Evolutionary conservation across 352 stramenopile genomes (phyloP), one percentile per base, ranked within the genome.

Genomic region (Peronosclerospora sorghi): DNA sequence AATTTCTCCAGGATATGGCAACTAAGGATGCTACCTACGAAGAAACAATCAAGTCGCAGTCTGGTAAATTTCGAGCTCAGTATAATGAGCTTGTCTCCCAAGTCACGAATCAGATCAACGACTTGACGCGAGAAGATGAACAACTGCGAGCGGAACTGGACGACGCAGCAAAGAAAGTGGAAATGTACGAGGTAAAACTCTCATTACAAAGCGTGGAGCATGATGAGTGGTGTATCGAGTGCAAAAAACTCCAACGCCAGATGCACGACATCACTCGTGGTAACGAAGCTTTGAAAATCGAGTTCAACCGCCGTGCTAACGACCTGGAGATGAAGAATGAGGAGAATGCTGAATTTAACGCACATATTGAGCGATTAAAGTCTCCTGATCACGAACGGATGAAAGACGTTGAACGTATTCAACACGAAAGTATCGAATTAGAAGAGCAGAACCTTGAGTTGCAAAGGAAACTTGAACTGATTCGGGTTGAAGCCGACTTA

Each of bases 401-500:
- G 10, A 79, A 72, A 47, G 61, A 84, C 48, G 51, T 70, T 14
- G 67, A 84, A 26, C 38, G 81, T 15, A 48, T 81, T 10, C 60
- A 85, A 14, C 48, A 42, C 26, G 69, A 87, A 32, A 57, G 69
- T 9, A 28, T 66, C 8, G 68, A 66, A 7, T 49, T 87, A 7
- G 75, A 87, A 58, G 69, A 84, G 19, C 69, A 81, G 29, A 84
- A 80, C 17, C 58, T 39, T 2, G 54, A 73, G 29, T 40, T 83
- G 8, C 53, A 65, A 26, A 48, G 59, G 19, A 59, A 82, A 19
- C 41, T 84, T 4, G 61, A 80, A 12, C 50, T 43, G 9, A 62
- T 65, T 20, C 62, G 62, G 23, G 54, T 44, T 9, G 60, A 86
- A 26, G 55, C 59, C 12, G 56, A 71, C 20, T 47, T 32, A 8